Base-by-base conservation (phyloP, 768 basidiomycete genomes). In the Podaxis sp. region DNA sequence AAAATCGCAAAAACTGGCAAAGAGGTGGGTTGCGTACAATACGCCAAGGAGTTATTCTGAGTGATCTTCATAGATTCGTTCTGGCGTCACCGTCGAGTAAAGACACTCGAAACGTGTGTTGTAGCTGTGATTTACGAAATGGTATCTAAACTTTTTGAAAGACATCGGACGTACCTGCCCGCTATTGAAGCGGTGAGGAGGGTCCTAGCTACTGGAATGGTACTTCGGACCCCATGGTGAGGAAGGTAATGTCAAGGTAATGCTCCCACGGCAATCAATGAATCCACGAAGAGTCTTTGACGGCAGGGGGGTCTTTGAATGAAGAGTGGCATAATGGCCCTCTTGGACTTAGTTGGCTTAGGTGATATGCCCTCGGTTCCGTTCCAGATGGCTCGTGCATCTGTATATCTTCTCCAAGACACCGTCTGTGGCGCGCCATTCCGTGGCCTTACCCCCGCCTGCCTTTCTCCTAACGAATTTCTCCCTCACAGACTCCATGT, bases 1-100 rank as follows among this genome's bases (percentile, higher is more conserved):
- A 90, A 81, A 79, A 93, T 96, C 71, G 85, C 86, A 82, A 96
- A 95, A 84, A 96, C 94, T 9, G 95, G 95, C 66, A 95, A 95
- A 76, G 84, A 92, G 88, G 93, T 92, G 57, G 3, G 77, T 71
- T 24, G 30, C 24, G 17, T 24, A 5, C 19, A 7, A 24, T 15
- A 26, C 1, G 24, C 17, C n/a, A 40, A 33, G 36, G 33, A 7
- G 33, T 22, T n/a, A 36, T 30, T 46, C 13, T 19, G 3, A 8
- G 33, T 48, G 13, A 46, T 19, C 13, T 30, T 28, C 22, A 54
- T 51, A 75, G 74, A 68, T 75, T 61, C 68, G 70, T n/a, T 88
- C 87, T 59, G 81, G 87, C 33, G 69, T 72, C 60, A 79, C 76
- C 19, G 66, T 86, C 12, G 74, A 68, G 49, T 81, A 66, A 78